Percentiles rank a stretch among this genome's conserved stretches.
phyloP scores from a whole-genome alignment of 305 asterid species.

The Fraxinus velutina region DNA sequence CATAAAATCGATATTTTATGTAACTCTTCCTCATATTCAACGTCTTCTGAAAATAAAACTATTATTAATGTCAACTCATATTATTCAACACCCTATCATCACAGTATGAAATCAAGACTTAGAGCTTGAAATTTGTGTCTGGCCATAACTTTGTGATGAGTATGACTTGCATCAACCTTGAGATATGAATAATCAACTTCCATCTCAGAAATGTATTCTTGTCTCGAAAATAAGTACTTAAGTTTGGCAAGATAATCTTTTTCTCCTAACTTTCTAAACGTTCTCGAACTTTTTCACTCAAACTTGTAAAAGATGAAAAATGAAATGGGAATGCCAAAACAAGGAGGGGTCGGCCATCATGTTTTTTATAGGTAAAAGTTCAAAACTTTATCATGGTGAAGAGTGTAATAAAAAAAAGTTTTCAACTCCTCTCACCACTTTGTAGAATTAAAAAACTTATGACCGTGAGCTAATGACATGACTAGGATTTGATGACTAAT shows the following conservation, averaged over 20 bases:
- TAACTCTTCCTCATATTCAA: neutral
- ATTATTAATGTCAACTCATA: neutral
- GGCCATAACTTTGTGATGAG: neutral
- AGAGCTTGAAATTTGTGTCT: neutral
- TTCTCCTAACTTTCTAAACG: neutral
- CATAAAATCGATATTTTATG: neutral
- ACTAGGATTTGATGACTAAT: too few relatives aligned
- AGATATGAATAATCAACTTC: neutral
- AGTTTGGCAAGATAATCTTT: neutral
- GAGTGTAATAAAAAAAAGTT: neutral
- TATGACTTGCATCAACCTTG: too few relatives aligned
- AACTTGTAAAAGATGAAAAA: neutral
- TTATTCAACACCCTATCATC: neutral
- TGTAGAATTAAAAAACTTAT: neutral
- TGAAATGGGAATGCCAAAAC: neutral
- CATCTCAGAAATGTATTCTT: neutral
- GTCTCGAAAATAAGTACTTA: neutral
- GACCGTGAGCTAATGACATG: too few relatives aligned
- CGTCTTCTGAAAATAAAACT: neutral
- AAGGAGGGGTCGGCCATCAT: neutral
- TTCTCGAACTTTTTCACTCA: neutral
- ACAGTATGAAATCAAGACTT: neutral
- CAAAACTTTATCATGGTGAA: neutral
- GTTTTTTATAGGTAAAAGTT: neutral
- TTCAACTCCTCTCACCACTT: neutral